Evolutionary conservation across 441 rosid genomes (phyloP), one percentile per base, ranked within the genome.

Genomic region (Corymbia citriodora): DNA sequence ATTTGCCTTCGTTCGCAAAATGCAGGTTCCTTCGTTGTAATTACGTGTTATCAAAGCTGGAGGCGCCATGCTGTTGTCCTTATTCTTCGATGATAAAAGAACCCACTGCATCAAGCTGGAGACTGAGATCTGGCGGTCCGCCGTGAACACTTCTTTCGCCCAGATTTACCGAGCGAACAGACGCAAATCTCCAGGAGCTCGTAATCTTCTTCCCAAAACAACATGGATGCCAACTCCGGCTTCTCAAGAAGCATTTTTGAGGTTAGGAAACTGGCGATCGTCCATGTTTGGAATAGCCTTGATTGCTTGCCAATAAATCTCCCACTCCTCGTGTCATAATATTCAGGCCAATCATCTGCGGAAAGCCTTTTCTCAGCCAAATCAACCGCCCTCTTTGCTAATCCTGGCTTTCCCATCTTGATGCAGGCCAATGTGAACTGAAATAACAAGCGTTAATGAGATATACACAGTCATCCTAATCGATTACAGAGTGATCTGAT

Each of bases 341-440:
- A 97, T 92, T 98, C 99, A 2, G 99, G 99, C 99, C 99, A 98
- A 70, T 92, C 94, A 90, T 98, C 99, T 4, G 52, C 92, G 40
- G 92, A 88, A 16, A 98, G 98, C 93, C 95, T 95, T 93, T 96
- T 95, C 92, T 98, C 99, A 15, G 98, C 99, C 91, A 95, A 25
- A 85, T 93, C 93, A 88, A 98, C 93, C 27, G 99, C 99, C 92
- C 94, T 98, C 93, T 94, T 94, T 31, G 99, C 99, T 89, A 98
- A 92, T 82, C 94, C 99, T n/a, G 93, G 87, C 90, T 96, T 94
- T 50, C 95, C 95, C 99, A 98, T 98, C 96, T 98, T 98, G 94
- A 97, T 95, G 94, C 99, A 98, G 88, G 99, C 99, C 93, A 97
- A 94, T 9, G 99, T 97, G 95, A 98, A 98, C 99, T 97, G 95